Base-by-base conservation (phyloP, 164 flowering plant genomes). In the Saururus chinensis region DNA sequence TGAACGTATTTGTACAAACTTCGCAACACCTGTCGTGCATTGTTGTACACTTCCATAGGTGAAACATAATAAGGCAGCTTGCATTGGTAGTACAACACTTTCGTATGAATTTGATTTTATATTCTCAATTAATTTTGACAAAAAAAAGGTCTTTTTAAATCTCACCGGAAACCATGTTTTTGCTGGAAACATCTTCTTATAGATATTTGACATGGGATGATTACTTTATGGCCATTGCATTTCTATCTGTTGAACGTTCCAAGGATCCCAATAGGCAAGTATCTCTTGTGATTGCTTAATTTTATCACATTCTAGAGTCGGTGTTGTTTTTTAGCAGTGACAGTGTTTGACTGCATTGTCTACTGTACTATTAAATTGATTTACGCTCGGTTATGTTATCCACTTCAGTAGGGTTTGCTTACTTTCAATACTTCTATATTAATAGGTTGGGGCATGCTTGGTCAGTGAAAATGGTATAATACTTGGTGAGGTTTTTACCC, bases 201-300 rank as follows among this genome's bases (percentile, higher is more conserved):
- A 92, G 98, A 51, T 92, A 84, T 68, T 72, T 92, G 69, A 81
- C 98, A 10, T 89, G 98, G 96, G 98, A 92, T 71, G 98, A 92
- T 63, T 92, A 92, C 71, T 92, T 92, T 68, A 86, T 92, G 98
- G 89, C 96, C 11, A 80, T 89, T 74, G 96, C 96, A 20, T 92
- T 92, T 72, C 76, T 89, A 20, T 89, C 98, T 1, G 93, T 96
- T 9, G 79, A 87, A 70, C 71, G 96, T 62, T 89, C 98, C 40
- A 89, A 92, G 70, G 98, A 89, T 72, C 96, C 96, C 9, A 87
- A 87, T 68, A 80, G 98, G 74, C 98, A 89, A 96, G 96, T 87
- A 25, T 20, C 10, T 37, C 14, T 58, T 19, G 3, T 19, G 19
- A 2, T 58, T 25, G 9, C 45, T n/a, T n/a, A n/a, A n/a, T n/a